A percentile compares a stretch with the other conserved stretches of the same genome.
phyloP scores from a whole-genome alignment of 2,329 filamentous ascomycete species.

The Microdochium trichocladiopsis region DNA sequence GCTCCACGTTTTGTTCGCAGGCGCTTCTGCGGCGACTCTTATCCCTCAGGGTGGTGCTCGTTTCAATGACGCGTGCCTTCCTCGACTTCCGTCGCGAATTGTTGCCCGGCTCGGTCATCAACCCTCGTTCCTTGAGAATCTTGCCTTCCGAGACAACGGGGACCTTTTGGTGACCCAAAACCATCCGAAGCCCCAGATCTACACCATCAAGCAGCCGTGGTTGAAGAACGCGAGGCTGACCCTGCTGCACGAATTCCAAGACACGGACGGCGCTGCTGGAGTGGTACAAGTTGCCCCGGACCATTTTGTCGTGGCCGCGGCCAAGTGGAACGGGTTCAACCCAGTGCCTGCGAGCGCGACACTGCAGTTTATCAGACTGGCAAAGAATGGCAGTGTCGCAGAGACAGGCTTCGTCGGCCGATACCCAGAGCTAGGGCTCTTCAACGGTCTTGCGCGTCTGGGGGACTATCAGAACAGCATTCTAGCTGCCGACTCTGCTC shows the following conservation, averaged over 20 bases:
- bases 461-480: slow-evolving; percentile 7
- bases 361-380: slow-evolving; percentile 12
- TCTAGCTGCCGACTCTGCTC: slow-evolving; percentile 16
- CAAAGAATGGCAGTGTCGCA: background rate
- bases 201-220: slow-evolving; percentile 18
- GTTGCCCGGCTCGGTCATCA: slow-evolving; percentile 13
- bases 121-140: slow-evolving; percentile 22
- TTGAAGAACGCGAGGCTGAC: slow-evolving; percentile 9
- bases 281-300: slow-evolving; percentile 20
- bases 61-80: too few species aligned
- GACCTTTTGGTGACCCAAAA: slow-evolving; percentile 22
- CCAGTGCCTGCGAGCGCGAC: slow-evolving; percentile 6
- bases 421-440: slow-evolving; percentile 9
- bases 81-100: background rate
- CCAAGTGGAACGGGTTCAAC: slow-evolving; percentile 3
- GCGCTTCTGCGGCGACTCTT: too few species aligned
- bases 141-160: slow-evolving; percentile 22
- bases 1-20: too few species aligned
- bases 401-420: slow-evolving; percentile 9
- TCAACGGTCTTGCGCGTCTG: slow-evolving; percentile 15
- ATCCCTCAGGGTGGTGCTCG: too few species aligned
- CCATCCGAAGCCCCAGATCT: slow-evolving; percentile 15
- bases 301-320: slow-evolving; percentile 11
- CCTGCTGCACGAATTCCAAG: slow-evolving; percentile 19
- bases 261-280: slow-evolving; percentile 16